Evolutionary conservation across 345 rosid genomes (phyloP), one percentile per base, ranked within the genome.

Genomic region (Noccaea bulbosa): DNA sequence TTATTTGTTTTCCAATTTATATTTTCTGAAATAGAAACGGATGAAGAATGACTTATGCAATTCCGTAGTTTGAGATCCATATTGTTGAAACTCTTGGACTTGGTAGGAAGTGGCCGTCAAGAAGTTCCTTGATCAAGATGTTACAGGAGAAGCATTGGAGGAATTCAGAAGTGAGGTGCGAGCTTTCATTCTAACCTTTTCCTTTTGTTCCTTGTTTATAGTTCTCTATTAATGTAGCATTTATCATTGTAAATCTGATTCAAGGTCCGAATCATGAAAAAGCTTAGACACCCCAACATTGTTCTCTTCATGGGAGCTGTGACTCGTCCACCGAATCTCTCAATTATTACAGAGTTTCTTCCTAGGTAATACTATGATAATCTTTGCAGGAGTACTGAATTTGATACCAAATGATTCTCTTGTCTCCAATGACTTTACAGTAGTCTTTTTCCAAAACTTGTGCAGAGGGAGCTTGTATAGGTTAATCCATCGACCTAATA

Each of bases 291-390:
- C 77, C 98, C 98, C 43, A 93, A 93, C 79, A 96, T 93, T 54
- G 98, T 93, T 82, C 98, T 93, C 78, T 93, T 91, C 86, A 93
- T 93, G 98, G 98, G 98, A 83, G 97, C 97, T 71, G 86, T 93
- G 67, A 91, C 96, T 37, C 93, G 96, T 65, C 80, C 93, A 49
- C 98, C 98, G 12, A 87, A 87, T 83, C 96, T 93, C 74, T 93
- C 98, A 35, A 93, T 93, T 69, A 75, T 93, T 37, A 87, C 98
- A 46, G 98, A 93, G 76, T 93, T 91, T 83, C 97, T 93, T 79
- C 97, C 91, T 53, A 86, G 97, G 98, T 93, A 77, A 40, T 48
- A 57, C 58, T 62, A 79, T 65, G 73, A 67, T n/a, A n/a, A n/a
- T 41, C 66, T 20, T 39, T 53, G 56, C 15, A 63, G n/a, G 9